Percentiles rank a stretch among this genome's conserved stretches.
Evolutionary conservation across 495 filamentous ascomycete species (phyloP).

Genomic region (Trichocladium antarcticum): DNA sequence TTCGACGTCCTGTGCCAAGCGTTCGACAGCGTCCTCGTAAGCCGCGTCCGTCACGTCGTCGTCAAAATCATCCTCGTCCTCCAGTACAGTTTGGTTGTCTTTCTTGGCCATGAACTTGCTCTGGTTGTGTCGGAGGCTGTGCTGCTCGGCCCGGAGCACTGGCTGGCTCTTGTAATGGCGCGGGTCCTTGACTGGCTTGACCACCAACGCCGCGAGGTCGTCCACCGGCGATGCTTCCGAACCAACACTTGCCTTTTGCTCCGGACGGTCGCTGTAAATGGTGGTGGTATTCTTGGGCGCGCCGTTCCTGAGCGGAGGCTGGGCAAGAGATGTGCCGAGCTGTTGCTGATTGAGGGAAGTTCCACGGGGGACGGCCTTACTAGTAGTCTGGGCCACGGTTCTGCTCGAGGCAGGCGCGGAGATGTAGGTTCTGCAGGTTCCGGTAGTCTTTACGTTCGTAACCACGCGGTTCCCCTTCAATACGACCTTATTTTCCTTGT

Average conservation of each 20-base stretch:
- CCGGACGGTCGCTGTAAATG: conserved; percentile 54
- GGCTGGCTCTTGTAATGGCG: conserved; percentile 39
- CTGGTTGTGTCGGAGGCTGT: conserved; percentile 23
- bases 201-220: conserved; percentile 16
- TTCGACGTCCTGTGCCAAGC: conserved; percentile 17
- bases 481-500: conserved; percentile 28
- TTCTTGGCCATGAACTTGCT: conserved; percentile 19
- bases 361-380: conserved; percentile 8
- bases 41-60: conserved; percentile 29
- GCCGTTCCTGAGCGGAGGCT: conserved; percentile 33
- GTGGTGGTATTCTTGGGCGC: conserved; percentile 49
- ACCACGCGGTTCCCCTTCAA: too few species aligned
- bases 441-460: too few species aligned
- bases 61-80: conserved; percentile 18
- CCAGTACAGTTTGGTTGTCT: conserved; percentile 18
- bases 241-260: conserved; percentile 12
- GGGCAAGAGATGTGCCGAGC: conserved; percentile 2
- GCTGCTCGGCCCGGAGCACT: conserved; percentile 22
- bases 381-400: background rate
- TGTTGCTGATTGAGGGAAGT: conserved; percentile 3
- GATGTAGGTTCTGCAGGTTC: too few species aligned
- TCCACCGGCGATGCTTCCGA: conserved; percentile 11
- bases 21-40: conserved; percentile 37
- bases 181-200: conserved; percentile 25
- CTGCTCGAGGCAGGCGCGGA: too few species aligned